phyloP scores from a whole-genome alignment of 176 grass and related monocot species.

The Poa pratensis region DNA sequence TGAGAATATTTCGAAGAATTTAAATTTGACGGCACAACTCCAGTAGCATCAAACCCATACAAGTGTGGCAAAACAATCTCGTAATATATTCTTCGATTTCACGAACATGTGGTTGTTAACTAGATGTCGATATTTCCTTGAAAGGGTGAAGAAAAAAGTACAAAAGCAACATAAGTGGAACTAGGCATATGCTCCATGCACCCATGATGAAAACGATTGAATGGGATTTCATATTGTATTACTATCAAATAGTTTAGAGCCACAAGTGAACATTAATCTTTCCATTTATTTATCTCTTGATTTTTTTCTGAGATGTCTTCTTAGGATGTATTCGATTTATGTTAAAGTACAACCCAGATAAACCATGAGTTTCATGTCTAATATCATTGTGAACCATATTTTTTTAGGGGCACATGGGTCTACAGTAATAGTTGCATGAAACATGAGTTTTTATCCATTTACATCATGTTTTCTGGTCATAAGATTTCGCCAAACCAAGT shows the following conservation, averaged over 20 bases:
- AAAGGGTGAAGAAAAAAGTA: constrained; percentile 24
- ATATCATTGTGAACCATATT: neutral
- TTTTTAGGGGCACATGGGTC: neutral
- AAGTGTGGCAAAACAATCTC: constrained; percentile 24
- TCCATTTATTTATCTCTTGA: neutral
- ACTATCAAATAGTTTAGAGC: neutral
- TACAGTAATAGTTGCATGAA: neutral
- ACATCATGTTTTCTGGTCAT: neutral
- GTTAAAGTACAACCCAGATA: neutral
- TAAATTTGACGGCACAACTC: neutral
- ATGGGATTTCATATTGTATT: neutral
- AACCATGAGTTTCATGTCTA: neutral
- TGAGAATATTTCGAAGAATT: neutral
- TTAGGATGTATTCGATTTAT: neutral
- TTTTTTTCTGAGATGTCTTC: neutral
- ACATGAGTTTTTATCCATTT: neutral
- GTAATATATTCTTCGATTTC: constrained; percentile 30
- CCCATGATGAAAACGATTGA: constrained; percentile 41
- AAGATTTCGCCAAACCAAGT: neutral
- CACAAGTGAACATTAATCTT: neutral
- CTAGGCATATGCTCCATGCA: constrained; percentile 15
- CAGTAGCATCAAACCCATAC: neutral
- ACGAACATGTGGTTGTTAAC: neutral
- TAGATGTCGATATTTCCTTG: constrained; percentile 50
- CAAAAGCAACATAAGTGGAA: constrained; percentile 24